Percentiles rank a stretch among this genome's conserved stretches.
Evolutionary conservation across 2,329 filamentous ascomycete species (phyloP).

Genomic region (Diplodia mutila): DNA sequence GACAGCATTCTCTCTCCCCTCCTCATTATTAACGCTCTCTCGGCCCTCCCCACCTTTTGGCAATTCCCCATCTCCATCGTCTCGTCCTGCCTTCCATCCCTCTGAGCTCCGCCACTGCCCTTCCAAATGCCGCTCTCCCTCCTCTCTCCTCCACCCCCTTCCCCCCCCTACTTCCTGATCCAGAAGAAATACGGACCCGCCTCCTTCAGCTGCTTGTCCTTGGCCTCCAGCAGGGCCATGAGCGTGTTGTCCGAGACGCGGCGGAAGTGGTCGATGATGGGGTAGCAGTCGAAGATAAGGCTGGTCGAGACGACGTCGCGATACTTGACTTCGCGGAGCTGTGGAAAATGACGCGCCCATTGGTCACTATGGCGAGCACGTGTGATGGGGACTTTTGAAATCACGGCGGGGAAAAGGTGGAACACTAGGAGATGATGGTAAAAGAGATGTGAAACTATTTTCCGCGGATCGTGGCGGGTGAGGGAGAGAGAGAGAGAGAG

Average conservation of each 20-base stretch:
- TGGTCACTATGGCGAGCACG: background rate
- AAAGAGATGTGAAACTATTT: background rate
- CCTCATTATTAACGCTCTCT: background rate
- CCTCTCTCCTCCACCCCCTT: background rate
- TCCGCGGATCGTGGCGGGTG: no score
- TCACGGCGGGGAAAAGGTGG: background rate
- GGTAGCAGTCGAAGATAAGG: constrained; percentile 38
- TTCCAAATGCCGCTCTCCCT: background rate
- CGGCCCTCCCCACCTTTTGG: background rate
- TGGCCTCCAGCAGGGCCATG: constrained; percentile 35
- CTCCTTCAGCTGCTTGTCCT: background rate
- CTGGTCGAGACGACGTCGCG: constrained; percentile 34
- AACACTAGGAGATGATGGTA: background rate
- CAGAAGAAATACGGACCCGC: constrained; percentile 5
- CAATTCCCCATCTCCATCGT: background rate
- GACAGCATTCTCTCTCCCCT: background rate
- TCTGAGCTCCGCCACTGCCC: background rate
- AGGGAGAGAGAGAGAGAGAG: no score
- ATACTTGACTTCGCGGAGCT: constrained; percentile 34
- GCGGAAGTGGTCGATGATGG: constrained; percentile 40
- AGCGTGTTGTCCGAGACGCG: constrained; percentile 35
- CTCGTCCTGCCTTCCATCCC: background rate
- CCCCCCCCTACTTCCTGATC: background rate
- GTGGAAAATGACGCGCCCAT: no score
- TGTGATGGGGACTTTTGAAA: background rate